A percentile compares a stretch with the other conserved stretches of the same genome.
These are phyloP conservation scores for Ophiorrhiza pumila DNA, from an alignment of 257 asterid genomes.

Conservation along the genomic window DNA sequence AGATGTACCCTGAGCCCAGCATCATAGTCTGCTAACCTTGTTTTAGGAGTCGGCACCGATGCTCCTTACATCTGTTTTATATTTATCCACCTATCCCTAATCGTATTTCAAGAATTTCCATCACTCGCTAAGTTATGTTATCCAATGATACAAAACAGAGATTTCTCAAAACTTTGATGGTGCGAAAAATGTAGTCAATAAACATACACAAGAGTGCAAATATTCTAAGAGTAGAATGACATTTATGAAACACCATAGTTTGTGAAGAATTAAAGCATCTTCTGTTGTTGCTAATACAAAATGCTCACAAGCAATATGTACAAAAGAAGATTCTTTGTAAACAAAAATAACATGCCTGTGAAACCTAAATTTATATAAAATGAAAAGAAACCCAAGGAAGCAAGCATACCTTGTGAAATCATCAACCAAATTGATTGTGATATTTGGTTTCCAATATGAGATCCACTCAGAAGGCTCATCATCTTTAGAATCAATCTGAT, in stretches of 20 bases:
- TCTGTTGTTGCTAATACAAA: neutral
- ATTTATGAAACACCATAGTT: neutral
- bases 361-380: neutral
- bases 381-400: neutral
- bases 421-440: conserved; percentile 89
- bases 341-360: neutral
- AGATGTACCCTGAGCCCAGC: neutral
- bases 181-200: neutral
- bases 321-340: neutral
- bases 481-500: conserved; percentile 51
- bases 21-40: neutral
- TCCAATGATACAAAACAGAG: neutral
- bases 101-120: neutral
- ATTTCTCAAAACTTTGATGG: neutral
- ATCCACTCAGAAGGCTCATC: conserved; percentile 71
- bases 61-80: neutral
- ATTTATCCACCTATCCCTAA: neutral
- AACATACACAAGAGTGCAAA: no score
- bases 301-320: neutral
- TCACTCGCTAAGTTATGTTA: neutral
- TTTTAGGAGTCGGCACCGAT: neutral
- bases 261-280: neutral
- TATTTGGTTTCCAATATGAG: conserved; percentile 90
- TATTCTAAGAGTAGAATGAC: neutral
- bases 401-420: conserved; percentile 79